phyloP scores from a whole-genome alignment of 352 stramenopile genomes.

The Globisporangium abappressorium region DNA sequence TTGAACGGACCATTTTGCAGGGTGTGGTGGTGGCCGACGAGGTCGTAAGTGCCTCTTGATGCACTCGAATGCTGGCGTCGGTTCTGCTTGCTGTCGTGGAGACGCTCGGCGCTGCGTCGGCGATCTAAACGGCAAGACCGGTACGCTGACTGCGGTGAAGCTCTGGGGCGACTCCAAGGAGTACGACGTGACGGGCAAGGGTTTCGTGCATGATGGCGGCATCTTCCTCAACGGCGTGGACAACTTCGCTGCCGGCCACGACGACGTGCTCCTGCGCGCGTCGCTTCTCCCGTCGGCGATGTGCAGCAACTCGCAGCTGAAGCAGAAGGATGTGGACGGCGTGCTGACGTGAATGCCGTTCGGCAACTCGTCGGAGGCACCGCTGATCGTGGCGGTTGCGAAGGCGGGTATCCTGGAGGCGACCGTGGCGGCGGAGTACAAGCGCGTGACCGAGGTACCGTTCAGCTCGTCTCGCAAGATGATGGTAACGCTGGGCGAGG shows the following conservation, averaged over 20 bases:
- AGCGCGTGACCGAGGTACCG: slow-evolving; percentile 72
- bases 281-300: slow-evolving; percentile 29
- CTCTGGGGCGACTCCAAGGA: slow-evolving; percentile 33
- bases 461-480: slow-evolving; percentile 90
- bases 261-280: slow-evolving; percentile 25
- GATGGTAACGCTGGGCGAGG: slow-evolving; percentile 57
- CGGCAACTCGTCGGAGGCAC: slow-evolving; percentile 42
- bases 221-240: slow-evolving; percentile 19
- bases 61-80: no score
- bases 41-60: no score
- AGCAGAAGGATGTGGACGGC: slow-evolving; percentile 22
- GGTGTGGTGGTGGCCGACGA: no score
- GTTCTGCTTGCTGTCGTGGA: slow-evolving; percentile 42
- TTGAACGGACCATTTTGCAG: no score
- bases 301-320: slow-evolving; percentile 41
- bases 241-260: background rate
- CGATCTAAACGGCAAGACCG: no score
- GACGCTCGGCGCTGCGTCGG: slow-evolving; percentile 73
- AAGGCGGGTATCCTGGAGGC: slow-evolving; percentile 32
- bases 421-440: slow-evolving; percentile 27
- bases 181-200: slow-evolving; percentile 31
- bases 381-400: slow-evolving; percentile 33
- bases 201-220: slow-evolving; percentile 23
- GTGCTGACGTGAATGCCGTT: slow-evolving; percentile 23
- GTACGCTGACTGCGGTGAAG: slow-evolving; percentile 59